Conservation (phyloP, 2,329 filamentous ascomycete genomes). For the Monosporascus cannonballus region DNA sequence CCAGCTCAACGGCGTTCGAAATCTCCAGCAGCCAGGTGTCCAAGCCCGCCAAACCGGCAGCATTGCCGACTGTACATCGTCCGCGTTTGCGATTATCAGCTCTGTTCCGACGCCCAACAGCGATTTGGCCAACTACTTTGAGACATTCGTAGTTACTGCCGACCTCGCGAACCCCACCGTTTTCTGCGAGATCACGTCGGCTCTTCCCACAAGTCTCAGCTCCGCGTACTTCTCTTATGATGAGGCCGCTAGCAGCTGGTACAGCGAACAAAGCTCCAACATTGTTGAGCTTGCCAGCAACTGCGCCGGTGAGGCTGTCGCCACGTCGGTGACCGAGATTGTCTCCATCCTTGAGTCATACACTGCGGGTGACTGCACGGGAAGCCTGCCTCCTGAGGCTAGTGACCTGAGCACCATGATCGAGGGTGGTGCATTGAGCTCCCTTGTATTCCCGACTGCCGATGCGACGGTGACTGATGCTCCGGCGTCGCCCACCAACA, state of each 20-base stretch:
- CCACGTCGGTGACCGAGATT: background rate
- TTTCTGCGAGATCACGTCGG: slow-evolving; percentile 7
- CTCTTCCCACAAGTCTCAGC: slow-evolving; percentile 9
- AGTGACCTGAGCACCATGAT: background rate
- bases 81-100: slow-evolving; percentile 4
- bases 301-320: slow-evolving; percentile 5
- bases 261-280: slow-evolving; percentile 8
- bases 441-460: too few relatives aligned
- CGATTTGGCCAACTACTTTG: slow-evolving; percentile 7
- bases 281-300: slow-evolving; percentile 4
- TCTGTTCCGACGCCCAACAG: slow-evolving; percentile 2
- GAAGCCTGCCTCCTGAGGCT: background rate
- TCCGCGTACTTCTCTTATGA: slow-evolving; percentile 13
- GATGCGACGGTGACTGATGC: background rate
- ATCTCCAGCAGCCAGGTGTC: slow-evolving; percentile 8
- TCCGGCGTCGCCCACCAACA: background rate
- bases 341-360: slow-evolving; percentile 3
- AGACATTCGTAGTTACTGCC: slow-evolving; percentile 4
- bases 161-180: slow-evolving; percentile 4
- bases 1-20: slow-evolving; percentile 8
- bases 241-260: slow-evolving; percentile 12
- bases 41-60: slow-evolving; percentile 2
- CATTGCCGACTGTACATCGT: slow-evolving; percentile 2
- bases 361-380: background rate
- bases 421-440: too few relatives aligned